Evolutionary conservation across 805 yeast genomes (phyloP), one percentile per base, ranked within the genome.

Genomic region (Tetrapisispora taiwanensis): DNA sequence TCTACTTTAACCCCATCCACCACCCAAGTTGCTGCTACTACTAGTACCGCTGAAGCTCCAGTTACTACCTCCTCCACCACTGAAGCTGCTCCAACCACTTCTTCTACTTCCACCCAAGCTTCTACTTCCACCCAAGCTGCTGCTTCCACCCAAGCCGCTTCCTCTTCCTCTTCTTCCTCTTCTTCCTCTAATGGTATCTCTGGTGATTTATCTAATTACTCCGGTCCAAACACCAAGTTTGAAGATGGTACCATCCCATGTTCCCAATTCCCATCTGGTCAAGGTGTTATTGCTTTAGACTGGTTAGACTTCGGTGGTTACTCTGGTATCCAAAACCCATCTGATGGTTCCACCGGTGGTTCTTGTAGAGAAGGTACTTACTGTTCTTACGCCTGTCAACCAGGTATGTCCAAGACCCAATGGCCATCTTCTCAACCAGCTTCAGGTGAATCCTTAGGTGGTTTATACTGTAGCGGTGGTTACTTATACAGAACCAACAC

Each of bases 351-450:
- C 50, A 75, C 85, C 44, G 74, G 78, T 52, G 69, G 72, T 46
- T 59, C 75, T 43, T 90, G 98, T 74, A 65, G 71, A 51, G 96
- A 89, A 57, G 97, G 97, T 49, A 78, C 81, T 58, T 86, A 85
- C 81, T 90, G 98, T 72, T 90, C 97, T 49, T 90, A 90, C 70
- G 95, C 97, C 48, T 90, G 98, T 74, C 95, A 89, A 74, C 79
- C 96, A 40, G 98, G 97, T 78, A 87, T 87, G 95, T 87, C 97
- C 63, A 90, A 90, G 80, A 87, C 97, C 44, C 98, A 90, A 74
- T 90, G 95, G 95, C 98, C 98, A 54, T 69, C 81, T 43, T 55
- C 63, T 42, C 98, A 90, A 73, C 97, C 97, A 48, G 51, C 86
- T 46, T 77, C 72, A 66, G 98, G 98, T 72, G 84, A 84, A 52